Conservation (phyloP, 495 filamentous ascomycete species). For the Hypoxylon lenormandii region DNA sequence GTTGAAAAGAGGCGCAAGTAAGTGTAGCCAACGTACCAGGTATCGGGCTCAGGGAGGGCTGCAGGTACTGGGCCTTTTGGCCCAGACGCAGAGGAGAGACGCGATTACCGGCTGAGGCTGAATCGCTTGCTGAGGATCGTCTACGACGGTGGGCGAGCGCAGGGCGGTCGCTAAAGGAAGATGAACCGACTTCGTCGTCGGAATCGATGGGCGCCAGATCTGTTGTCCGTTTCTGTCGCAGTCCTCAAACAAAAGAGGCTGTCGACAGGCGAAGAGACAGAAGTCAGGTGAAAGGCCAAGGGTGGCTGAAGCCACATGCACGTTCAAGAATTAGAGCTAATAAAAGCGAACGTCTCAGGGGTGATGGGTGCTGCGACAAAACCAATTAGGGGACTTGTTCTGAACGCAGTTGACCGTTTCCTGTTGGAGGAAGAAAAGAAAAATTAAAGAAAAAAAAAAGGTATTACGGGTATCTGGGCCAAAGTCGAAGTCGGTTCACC, state of each 20-base stretch:
- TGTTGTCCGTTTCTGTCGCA: conserved; percentile 29
- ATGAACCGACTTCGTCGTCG: conserved; percentile 53
- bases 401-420: conserved; percentile 18
- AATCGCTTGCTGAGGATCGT: conserved; percentile 54
- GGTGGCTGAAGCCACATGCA: conserved; percentile 43
- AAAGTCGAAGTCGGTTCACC: conserved; percentile 8
- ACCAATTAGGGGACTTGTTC: conserved; percentile 31
- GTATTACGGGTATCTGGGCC: neutral
- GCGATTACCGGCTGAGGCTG: conserved; percentile 49
- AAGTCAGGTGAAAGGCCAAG: conserved; percentile 23
- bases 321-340: conserved; percentile 27
- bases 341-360: conserved; percentile 43
- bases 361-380: conserved; percentile 25
- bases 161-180: conserved; percentile 59
- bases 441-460: neutral
- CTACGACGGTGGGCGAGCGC: conserved; percentile 57
- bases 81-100: conserved; percentile 51
- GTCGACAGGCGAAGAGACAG: conserved; percentile 34
- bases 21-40: conserved; percentile 53
- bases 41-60: conserved; percentile 55
- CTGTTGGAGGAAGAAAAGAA: conserved; percentile 20
- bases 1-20: conserved; percentile 18
- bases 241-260: conserved; percentile 39
- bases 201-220: conserved; percentile 58
- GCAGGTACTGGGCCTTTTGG: conserved; percentile 56